Conservation (phyloP, 345 rosid genomes). For the Pseudoturritis turrita region DNA sequence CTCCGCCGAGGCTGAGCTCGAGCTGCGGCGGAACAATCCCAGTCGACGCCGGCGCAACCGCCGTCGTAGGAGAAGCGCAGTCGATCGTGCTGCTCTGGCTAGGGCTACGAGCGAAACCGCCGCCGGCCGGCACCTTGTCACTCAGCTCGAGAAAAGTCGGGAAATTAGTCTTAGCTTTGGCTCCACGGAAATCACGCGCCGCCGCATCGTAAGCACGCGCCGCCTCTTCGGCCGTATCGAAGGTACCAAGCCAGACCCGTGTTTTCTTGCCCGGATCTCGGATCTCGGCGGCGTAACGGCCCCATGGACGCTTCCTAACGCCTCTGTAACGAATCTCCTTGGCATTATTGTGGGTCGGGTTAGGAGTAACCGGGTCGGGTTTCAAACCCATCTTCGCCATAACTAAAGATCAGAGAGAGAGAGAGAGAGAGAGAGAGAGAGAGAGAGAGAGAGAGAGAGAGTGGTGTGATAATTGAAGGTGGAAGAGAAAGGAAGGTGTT, state of each 20-base stretch:
- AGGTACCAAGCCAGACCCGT: constrained; percentile 96
- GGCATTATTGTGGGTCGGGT: constrained; percentile 5
- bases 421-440: background rate
- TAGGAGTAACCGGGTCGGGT: constrained; percentile 23
- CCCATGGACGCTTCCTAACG: constrained; percentile 93
- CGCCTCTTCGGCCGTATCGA: constrained; percentile 84
- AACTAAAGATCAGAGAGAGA: background rate
- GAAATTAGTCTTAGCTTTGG: constrained; percentile 84
- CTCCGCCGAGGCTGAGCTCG: constrained; percentile 33
- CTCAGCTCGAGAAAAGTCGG: constrained; percentile 52
- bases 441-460: background rate
- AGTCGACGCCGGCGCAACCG: background rate
- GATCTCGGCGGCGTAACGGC: constrained; percentile 96
- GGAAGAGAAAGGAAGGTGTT: background rate
- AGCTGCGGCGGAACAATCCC: constrained; percentile 41
- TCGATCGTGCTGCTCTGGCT: constrained; percentile 86
- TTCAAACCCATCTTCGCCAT: constrained; percentile 31
- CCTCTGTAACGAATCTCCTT: constrained; percentile 81
- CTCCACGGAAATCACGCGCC: constrained; percentile 83
- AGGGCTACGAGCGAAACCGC: constrained; percentile 43
- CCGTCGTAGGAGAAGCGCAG: constrained; percentile 56
- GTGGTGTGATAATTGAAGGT: constrained; percentile 26
- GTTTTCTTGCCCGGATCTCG: constrained; percentile 89
- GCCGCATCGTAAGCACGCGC: constrained; percentile 90
- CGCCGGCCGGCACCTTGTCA: background rate